Conservation (phyloP, 2,329 filamentous ascomycete genomes). For the Cercospora janseana region DNA sequence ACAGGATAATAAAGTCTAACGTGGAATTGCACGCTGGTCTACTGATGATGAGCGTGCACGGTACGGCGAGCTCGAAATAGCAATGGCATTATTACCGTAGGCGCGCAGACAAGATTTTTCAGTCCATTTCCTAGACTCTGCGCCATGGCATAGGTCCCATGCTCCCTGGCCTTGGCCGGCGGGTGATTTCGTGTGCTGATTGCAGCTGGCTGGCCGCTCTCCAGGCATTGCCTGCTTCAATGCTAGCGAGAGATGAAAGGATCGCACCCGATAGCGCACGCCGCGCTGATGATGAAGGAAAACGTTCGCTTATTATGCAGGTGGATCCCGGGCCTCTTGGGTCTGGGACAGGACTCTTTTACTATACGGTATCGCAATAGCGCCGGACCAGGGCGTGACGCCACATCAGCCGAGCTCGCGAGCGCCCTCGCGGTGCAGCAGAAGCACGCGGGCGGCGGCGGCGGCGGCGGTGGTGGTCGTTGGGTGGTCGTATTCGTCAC, state of each 20-base stretch:
- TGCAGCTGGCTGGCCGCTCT: not conserved
- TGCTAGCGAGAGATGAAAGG: slow-evolving; percentile 14
- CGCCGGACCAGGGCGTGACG: not conserved
- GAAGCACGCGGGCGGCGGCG: too few relatives aligned
- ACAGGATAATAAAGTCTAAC: not conserved
- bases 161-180: slow-evolving; percentile 2
- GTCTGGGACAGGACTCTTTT: not conserved
- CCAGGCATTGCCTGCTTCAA: slow-evolving; percentile 16
- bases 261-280: slow-evolving; percentile 13
- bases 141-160: too few relatives aligned
- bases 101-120: too few relatives aligned
- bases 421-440: too few relatives aligned
- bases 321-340: slow-evolving; percentile 10
- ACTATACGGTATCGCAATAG: not conserved
- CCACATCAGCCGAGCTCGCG: too few relatives aligned
- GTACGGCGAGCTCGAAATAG: not conserved
- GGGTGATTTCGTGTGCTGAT: not conserved
- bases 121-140: too few relatives aligned
- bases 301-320: slow-evolving; percentile 9
- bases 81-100: slow-evolving; percentile 10
- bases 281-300: slow-evolving; percentile 9
- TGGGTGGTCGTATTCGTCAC: too few relatives aligned
- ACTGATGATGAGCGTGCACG: not conserved
- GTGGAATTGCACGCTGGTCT: not conserved
- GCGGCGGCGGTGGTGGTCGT: too few relatives aligned